Evolutionary conservation across 2,329 filamentous ascomycete species (phyloP).

Genomic region (Teratosphaeria pseudoeucalypti): DNA sequence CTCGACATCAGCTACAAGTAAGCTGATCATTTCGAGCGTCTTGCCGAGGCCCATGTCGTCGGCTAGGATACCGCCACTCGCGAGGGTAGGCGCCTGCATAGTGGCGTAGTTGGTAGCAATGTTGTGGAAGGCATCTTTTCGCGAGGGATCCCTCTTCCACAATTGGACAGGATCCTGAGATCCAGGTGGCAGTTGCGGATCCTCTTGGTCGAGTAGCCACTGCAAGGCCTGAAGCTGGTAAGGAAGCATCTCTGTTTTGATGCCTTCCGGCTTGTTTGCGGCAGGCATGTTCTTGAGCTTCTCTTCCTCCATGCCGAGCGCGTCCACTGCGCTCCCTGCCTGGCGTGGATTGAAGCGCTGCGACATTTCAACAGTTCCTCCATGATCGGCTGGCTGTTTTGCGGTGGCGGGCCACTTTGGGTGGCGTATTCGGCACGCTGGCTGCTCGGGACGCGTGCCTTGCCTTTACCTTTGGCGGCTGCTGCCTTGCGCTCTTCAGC

Average conservation of each 20-base stretch:
- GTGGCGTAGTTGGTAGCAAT: conserved; percentile 59
- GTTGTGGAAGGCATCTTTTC: conserved; percentile 45
- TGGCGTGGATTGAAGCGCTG: conserved; percentile 58
- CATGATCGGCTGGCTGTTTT: conserved; percentile 34
- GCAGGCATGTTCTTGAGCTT: conserved; percentile 61
- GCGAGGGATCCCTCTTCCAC: conserved; percentile 49
- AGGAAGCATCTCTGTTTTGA: conserved; percentile 60
- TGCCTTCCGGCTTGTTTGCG: conserved; percentile 54
- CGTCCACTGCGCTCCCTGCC: conserved; percentile 55
- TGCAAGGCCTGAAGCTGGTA: conserved; percentile 73
- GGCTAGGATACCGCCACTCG: conserved; percentile 74
- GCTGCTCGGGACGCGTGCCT: conserved; percentile 1
- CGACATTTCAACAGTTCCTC: conserved; percentile 56
- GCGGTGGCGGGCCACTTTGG: conserved; percentile 7
- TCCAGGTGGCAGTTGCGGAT: conserved; percentile 52
- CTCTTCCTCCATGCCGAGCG: conserved; percentile 60
- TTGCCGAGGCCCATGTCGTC: conserved; percentile 93
- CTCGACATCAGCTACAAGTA: conserved; percentile 52
- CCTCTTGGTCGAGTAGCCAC: conserved; percentile 73
- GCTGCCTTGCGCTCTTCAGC: conserved; percentile 19
- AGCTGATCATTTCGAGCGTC: conserved; percentile 73
- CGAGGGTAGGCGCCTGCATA: conserved; percentile 50
- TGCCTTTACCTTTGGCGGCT: conserved; percentile 10
- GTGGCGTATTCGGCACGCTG: conserved; percentile 7
- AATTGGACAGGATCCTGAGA: conserved; percentile 60